phyloP scores from a whole-genome alignment of 805 yeast genomes.

The Torulaspora microellipsoides region DNA sequence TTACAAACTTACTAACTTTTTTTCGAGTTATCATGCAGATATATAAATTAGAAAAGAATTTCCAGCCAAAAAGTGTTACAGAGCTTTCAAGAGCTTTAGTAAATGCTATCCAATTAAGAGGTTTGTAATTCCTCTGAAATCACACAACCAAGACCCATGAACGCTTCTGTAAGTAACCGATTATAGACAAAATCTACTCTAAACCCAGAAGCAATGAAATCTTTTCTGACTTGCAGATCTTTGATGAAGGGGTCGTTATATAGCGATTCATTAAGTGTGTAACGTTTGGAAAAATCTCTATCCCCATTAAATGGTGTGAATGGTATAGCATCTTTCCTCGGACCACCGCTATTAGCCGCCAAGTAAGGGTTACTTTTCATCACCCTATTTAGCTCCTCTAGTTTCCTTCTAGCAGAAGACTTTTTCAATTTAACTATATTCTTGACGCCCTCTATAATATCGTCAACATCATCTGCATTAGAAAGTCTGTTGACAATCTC shows the following conservation, averaged over 20 bases:
- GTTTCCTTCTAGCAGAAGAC: conserved; percentile 56
- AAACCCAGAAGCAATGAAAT: conserved; percentile 84
- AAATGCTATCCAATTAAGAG: conserved; percentile 47
- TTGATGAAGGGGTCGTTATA: conserved; percentile 65
- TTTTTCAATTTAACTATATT: conserved; percentile 52
- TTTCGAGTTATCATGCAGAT: conserved; percentile 16
- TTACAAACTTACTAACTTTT: conserved; percentile 8
- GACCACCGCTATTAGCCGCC: conserved; percentile 24
- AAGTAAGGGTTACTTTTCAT: conserved; percentile 36
- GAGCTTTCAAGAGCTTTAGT: conserved; percentile 42
- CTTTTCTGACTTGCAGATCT: conserved; percentile 50
- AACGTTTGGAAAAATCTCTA: conserved; percentile 52
- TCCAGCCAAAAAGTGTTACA: conserved; percentile 17
- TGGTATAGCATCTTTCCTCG: conserved; percentile 47
- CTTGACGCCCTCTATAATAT: conserved; percentile 49
- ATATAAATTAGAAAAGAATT: conserved; percentile 26
- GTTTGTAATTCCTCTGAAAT: conserved; percentile 55
- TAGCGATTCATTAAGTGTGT: conserved; percentile 37
- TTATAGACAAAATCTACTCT: conserved; percentile 62
- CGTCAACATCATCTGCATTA: conserved; percentile 40
- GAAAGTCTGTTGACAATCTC: conserved; percentile 54
- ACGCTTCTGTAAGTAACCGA: conserved; percentile 81
- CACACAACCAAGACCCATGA: conserved; percentile 81
- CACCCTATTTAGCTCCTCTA: conserved; percentile 39
- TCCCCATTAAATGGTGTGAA: conserved; percentile 96